Conservation (phyloP, 805 yeast genomes). For the Candida dajiaensis region DNA sequence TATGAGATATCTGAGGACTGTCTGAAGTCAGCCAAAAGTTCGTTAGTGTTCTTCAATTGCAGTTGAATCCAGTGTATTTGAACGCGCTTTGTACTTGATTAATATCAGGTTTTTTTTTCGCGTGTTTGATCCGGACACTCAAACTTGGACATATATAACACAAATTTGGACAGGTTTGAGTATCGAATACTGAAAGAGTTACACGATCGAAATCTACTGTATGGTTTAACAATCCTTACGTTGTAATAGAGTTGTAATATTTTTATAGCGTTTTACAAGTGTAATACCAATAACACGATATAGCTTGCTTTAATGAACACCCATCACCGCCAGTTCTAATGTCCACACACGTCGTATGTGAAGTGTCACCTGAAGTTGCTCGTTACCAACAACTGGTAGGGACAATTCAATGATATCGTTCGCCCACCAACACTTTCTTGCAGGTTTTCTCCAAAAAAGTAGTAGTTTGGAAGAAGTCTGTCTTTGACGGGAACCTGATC, state of each 20-base stretch:
- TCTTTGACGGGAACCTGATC: conserved; percentile 15
- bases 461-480: conserved; percentile 56
- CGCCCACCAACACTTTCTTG: conserved; percentile 98
- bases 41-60: too few relatives aligned
- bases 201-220: too few relatives aligned
- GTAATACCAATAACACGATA: too few relatives aligned
- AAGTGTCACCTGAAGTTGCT: conserved; percentile 48
- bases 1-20: too few relatives aligned
- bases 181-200: too few relatives aligned
- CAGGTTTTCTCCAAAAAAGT: conserved; percentile 96
- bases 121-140: neutral
- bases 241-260: too few relatives aligned
- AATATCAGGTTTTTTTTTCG: neutral
- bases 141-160: too few relatives aligned
- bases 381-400: conserved; percentile 26
- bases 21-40: too few relatives aligned
- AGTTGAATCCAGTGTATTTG: too few relatives aligned
- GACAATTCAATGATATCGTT: conserved; percentile 46
- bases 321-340: conserved; percentile 83
- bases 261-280: too few relatives aligned
- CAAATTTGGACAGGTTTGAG: too few relatives aligned
- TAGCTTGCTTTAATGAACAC: conserved; percentile 46
- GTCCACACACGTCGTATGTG: conserved; percentile 97
- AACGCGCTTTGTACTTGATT: neutral
- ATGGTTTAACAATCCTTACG: too few relatives aligned